Evolutionary conservation across 257 asterid genomes (phyloP).

Genomic region (Przewalskia tangutica): DNA sequence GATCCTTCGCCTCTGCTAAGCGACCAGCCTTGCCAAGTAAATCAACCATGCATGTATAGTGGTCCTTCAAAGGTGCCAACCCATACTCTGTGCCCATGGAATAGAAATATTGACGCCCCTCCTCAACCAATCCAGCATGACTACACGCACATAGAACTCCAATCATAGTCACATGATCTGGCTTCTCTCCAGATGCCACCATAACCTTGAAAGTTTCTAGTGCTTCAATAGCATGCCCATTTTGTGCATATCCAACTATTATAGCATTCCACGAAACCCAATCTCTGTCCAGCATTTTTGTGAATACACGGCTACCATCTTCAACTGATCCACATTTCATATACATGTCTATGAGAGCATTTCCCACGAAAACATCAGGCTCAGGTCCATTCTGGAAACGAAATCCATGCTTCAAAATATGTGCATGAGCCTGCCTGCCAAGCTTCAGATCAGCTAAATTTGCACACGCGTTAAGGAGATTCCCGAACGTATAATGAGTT

Average conservation of each 20-base stretch:
- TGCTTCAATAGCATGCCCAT: conserved; percentile 6
- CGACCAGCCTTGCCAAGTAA: conserved; percentile 11
- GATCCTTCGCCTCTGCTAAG: conserved; percentile 5
- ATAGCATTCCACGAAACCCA: conserved; percentile 12
- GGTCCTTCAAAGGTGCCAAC: conserved; percentile 7
- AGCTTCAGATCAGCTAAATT: conserved; percentile 11
- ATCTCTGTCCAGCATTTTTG: conserved; percentile 7
- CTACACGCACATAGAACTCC: conserved; percentile 15
- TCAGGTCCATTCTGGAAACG: conserved; percentile 9
- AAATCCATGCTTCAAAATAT: conserved; percentile 13
- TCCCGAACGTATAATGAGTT: conserved; percentile 13
- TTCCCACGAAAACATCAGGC: conserved; percentile 12
- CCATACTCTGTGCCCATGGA: conserved; percentile 4
- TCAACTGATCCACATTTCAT: conserved; percentile 13
- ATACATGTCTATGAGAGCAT: conserved; percentile 13
- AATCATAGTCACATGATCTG: conserved; percentile 9
- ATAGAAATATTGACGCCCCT: conserved; percentile 6
- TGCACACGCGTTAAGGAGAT: conserved; percentile 7
- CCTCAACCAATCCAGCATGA: conserved; percentile 12
- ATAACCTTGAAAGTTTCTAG: conserved; percentile 7
- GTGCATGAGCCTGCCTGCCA: conserved; percentile 13
- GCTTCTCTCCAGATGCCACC: conserved; percentile 2
- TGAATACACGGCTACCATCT: conserved; percentile 7
- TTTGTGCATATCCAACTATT: conserved; percentile 13
- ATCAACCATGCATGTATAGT: conserved; percentile 11